Percentiles rank a stretch among this genome's conserved stretches.
Conservation (phyloP, 2,329 filamentous ascomycete genomes). For the Colletotrichum tropicicola region DNA sequence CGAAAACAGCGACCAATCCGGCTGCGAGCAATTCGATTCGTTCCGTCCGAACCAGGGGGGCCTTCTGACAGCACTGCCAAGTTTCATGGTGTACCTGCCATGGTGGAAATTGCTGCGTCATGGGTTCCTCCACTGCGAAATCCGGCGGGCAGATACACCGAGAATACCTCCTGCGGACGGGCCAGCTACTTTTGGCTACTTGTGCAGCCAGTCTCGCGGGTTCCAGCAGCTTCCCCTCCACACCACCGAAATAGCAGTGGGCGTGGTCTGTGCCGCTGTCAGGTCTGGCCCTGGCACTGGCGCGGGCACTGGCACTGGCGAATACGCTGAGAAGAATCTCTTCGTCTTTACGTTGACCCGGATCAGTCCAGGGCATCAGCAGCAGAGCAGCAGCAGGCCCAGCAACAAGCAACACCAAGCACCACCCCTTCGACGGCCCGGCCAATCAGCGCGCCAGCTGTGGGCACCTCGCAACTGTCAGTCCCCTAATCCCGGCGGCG, state of each 20-base stretch:
- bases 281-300: too few species aligned
- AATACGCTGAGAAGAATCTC: too few species aligned
- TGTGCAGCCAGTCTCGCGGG: neutral
- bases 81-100: neutral
- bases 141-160: neutral
- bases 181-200: neutral
- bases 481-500: constrained; percentile 1
- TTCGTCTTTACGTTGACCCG: too few species aligned
- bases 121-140: neutral
- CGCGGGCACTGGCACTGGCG: too few species aligned
- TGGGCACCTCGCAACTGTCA: neutral
- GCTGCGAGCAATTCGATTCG: neutral
- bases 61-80: neutral
- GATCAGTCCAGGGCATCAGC: neutral
- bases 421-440: neutral
- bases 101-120: constrained; percentile 18
- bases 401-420: constrained; percentile 21
- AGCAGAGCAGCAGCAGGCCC: neutral
- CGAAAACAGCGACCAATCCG: constrained; percentile 20
- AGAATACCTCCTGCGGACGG: constrained; percentile 15
- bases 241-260: neutral
- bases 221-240: constrained; percentile 20
- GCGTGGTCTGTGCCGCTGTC: neutral
- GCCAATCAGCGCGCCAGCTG: neutral
- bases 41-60: constrained; percentile 19